Evolutionary conservation across 2,329 filamentous ascomycete species (phyloP), one percentile per base, ranked within the genome.

Genomic region (Colletotrichum viniferum): DNA sequence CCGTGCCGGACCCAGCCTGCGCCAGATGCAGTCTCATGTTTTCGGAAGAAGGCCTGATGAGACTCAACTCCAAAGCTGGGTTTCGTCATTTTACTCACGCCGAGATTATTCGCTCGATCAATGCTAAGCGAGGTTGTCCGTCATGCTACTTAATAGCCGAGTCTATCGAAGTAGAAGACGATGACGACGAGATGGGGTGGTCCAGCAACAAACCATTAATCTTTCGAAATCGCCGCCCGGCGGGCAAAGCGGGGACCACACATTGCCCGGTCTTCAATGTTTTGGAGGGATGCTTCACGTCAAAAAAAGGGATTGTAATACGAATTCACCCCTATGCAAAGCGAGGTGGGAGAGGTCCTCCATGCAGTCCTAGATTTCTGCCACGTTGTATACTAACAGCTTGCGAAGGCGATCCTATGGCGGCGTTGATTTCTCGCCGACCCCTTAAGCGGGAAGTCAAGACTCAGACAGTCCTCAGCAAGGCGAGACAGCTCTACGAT

Each of bases 361-460:
- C n/a, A n/a, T n/a, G n/a, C n/a, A n/a, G n/a, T n/a, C n/a, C n/a
- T n/a, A n/a, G n/a, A n/a, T n/a, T n/a, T n/a, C n/a, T n/a, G n/a
- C n/a, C n/a, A n/a, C n/a, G n/a, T n/a, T n/a, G n/a, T n/a, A n/a
- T n/a, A n/a, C n/a, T n/a, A n/a, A n/a, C 3, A 38, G 4, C 4
- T 12, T 18, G 8, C 8, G 5, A 70, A 75, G 73, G 16, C 2
- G 26, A 69, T 16, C 63, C 60, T 4, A 16, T 65, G 4, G 48
- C 64, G 2, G 3, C 2, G 8, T 7, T 60, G 3, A 65, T 76
- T 5, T 18, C n/a, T 12, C 34, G 70, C 8, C 65, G 73, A 2
- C 70, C 73, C 10, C 58, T 76, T 5, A 18, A 10, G 5, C 56
- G 73, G 32, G 60, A 76, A 34, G 73, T 76, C 9, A 61, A 61